Conservation (phyloP, 345 rosid genomes). For the Kernera saxatilis region DNA sequence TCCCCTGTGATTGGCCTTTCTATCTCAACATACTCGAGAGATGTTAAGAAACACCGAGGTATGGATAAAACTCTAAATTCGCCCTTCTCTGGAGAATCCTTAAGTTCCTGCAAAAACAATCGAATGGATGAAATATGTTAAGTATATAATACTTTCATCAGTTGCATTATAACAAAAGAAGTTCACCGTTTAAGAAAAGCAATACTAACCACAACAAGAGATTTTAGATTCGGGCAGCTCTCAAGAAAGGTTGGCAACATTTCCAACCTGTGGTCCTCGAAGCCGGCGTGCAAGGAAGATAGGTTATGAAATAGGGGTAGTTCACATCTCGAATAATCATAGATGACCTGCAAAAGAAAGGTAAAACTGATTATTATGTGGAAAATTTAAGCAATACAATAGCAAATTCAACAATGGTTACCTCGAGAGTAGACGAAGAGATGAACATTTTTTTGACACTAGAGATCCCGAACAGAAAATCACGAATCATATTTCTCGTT, state of each 20-base stretch:
- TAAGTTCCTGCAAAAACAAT: neutral
- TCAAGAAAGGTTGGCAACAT: slow-evolving; percentile 14
- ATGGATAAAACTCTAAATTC: neutral
- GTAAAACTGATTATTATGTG: no score
- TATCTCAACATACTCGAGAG: slow-evolving; percentile 8
- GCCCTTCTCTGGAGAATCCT: neutral
- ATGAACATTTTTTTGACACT: neutral
- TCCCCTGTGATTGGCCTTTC: neutral
- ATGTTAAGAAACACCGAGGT: neutral
- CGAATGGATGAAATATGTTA: neutral
- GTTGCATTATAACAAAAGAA: neutral
- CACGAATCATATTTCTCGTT: neutral
- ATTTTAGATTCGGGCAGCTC: slow-evolving; percentile 10
- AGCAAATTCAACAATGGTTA: neutral
- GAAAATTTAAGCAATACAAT: neutral
- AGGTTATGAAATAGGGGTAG: slow-evolving; percentile 10
- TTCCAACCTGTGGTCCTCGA: neutral
- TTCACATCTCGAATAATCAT: slow-evolving; percentile 2
- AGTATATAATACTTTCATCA: neutral
- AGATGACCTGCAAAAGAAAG: neutral
- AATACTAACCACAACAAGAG: neutral
- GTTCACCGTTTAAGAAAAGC: neutral
- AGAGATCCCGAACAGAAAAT: neutral
- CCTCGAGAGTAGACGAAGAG: neutral
- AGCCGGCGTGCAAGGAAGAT: neutral